phyloP scores from a whole-genome alignment of 108 stramenopile species.

The Nitzschia sp. region DNA sequence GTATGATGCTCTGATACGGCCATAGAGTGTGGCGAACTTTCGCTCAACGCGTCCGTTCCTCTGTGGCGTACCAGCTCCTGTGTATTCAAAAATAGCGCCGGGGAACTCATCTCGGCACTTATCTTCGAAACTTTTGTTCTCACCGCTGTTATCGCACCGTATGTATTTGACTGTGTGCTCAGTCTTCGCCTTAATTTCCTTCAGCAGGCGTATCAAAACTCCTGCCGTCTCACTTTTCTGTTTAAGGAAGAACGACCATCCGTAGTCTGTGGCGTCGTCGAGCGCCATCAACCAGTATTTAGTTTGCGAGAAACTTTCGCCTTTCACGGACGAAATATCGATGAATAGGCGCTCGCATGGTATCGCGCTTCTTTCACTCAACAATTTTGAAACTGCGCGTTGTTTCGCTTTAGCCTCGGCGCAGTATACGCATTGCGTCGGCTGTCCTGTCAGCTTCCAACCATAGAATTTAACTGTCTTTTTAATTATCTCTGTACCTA shows the following conservation, averaged over 20 bases:
- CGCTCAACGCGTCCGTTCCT: background rate
- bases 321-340: constrained; percentile 2
- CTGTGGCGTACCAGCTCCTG: background rate
- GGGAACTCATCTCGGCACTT: background rate
- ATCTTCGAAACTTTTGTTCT: background rate
- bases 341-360: constrained; percentile 1
- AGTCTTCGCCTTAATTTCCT: background rate
- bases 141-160: background rate
- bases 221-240: background rate
- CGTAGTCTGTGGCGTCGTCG: background rate
- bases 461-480: too few species aligned
- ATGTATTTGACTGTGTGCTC: background rate
- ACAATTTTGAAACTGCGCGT: too few species aligned
- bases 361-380: too few species aligned
- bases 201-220: background rate
- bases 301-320: background rate
- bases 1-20: too few species aligned
- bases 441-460: too few species aligned
- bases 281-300: constrained; percentile 2
- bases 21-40: too few species aligned
- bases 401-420: too few species aligned
- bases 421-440: too few species aligned
- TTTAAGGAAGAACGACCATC: background rate
- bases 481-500: too few species aligned
- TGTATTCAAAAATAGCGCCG: background rate